Percentiles rank a stretch among this genome's conserved stretches.
Conservation (phyloP, 139 green algal genomes). For the Asterochloris erici region DNA sequence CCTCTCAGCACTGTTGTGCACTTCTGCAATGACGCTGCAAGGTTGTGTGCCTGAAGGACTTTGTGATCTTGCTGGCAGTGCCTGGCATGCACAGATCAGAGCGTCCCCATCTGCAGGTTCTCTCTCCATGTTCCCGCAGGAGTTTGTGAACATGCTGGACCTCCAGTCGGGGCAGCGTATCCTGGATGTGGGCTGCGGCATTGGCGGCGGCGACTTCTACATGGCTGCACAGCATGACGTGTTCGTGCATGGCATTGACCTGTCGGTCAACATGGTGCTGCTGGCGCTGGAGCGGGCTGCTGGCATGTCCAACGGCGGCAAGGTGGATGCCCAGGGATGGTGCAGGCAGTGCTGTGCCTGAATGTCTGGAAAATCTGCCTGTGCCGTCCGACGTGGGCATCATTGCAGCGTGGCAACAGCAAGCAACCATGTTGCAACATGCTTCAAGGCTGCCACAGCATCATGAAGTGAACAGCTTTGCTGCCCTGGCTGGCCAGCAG, state of each 20-base stretch:
- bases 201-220: constrained; percentile 66
- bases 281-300: constrained; percentile 59
- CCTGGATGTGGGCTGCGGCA: constrained; percentile 79
- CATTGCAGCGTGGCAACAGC: no score
- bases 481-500: no score
- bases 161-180: constrained; percentile 63
- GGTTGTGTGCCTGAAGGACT: neutral
- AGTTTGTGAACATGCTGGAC: constrained; percentile 52
- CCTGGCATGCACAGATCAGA: no score
- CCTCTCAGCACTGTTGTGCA: no score
- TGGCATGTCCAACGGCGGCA: constrained; percentile 24
- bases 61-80: neutral
- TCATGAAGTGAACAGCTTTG: no score
- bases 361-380: neutral
- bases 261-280: constrained; percentile 81
- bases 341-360: constrained; percentile 7
- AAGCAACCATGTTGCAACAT: no score
- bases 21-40: no score
- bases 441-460: no score
- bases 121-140: constrained; percentile 7
- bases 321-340: constrained; percentile 2
- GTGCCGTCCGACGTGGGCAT: no score
- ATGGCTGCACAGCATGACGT: constrained; percentile 56
- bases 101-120: no score
- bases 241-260: constrained; percentile 78